A percentile compares a stretch with the other conserved stretches of the same genome.
Evolutionary conservation across 352 stramenopile genomes (phyloP).

Genomic region (Pythium utonaiense): DNA sequence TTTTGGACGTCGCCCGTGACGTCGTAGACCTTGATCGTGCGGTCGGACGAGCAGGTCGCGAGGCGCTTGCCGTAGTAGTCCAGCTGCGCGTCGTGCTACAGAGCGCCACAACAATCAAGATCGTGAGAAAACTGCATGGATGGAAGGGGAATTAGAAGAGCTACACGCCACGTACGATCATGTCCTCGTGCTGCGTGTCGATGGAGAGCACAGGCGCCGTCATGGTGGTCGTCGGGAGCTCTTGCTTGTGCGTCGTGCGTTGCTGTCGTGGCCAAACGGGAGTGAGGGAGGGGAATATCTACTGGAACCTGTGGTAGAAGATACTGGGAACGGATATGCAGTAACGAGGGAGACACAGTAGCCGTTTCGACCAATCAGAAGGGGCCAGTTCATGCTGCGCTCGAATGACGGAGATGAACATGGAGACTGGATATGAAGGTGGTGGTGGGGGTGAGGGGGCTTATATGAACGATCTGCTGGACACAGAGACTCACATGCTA

Average conservation of each 20-base stretch:
- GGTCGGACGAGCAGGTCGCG: constrained; percentile 97
- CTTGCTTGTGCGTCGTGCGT: not conserved
- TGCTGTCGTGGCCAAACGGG: constrained; percentile 26
- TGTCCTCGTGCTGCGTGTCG: constrained; percentile 98
- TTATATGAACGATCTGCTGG: not conserved
- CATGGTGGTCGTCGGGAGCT: constrained; percentile 37
- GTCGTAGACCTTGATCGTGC: constrained; percentile 97
- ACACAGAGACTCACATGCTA: constrained; percentile 1
- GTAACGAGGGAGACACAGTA: constrained; percentile 8
- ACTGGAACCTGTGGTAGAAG: constrained; percentile 3
- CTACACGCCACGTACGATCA: constrained; percentile 74
- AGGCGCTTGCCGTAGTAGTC: constrained; percentile 99
- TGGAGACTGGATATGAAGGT: constrained; percentile 7
- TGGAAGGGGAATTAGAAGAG: not conserved
- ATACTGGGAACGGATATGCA: constrained; percentile 1
- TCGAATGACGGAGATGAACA: not conserved
- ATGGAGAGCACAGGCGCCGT: constrained; percentile 87
- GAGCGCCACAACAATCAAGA: not conserved
- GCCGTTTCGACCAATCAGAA: constrained; percentile 21
- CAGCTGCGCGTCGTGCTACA: constrained; percentile 96
- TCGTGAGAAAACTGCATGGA: not conserved
- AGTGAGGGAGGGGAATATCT: constrained; percentile 10
- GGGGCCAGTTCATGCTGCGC: constrained; percentile 25
- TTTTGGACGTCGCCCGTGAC: constrained; percentile 90
- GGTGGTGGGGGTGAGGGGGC: not conserved